phyloP scores from a whole-genome alignment of 371 early-diverging fungal genomes.

The Dichotomocladium elegans region DNA sequence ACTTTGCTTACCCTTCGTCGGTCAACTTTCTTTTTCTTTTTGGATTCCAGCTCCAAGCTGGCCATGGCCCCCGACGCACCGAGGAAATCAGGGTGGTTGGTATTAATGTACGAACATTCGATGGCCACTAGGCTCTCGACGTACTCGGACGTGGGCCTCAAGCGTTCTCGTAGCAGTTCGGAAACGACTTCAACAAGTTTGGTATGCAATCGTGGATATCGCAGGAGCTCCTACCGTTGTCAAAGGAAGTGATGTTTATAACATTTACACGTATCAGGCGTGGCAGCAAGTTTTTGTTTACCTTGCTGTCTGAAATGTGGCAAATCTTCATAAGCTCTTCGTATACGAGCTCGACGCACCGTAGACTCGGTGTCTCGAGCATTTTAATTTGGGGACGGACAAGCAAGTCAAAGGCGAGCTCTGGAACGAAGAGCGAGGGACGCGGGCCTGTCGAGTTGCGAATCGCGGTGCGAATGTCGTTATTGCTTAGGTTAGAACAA shows the following conservation, averaged over 20 bases:
- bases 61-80: slow-evolving; percentile 82
- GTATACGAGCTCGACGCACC: slow-evolving; percentile 84
- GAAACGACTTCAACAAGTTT: slow-evolving; percentile 79
- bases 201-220: slow-evolving; percentile 83
- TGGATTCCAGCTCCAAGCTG: slow-evolving; percentile 48
- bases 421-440: slow-evolving; percentile 86
- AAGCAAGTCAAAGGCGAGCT: slow-evolving; percentile 85
- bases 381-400: slow-evolving; percentile 81
- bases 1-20: slow-evolving; percentile 18
- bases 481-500: slow-evolving; percentile 70
- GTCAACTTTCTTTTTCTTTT: slow-evolving; percentile 47
- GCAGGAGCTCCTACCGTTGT: slow-evolving; percentile 54
- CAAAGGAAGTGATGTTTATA: neutral
- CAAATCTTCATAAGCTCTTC: slow-evolving; percentile 87
- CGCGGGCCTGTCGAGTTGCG: slow-evolving; percentile 89
- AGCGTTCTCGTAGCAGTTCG: slow-evolving; percentile 77
- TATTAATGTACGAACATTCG: slow-evolving; percentile 90
- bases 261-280: neutral
- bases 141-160: slow-evolving; percentile 71
- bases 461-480: slow-evolving; percentile 86
- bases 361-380: slow-evolving; percentile 78
- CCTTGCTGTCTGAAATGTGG: slow-evolving; percentile 79
- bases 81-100: slow-evolving; percentile 91
- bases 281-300: too few relatives aligned
- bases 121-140: slow-evolving; percentile 87